A percentile compares a stretch with the other conserved stretches of the same genome.
Conservation (phyloP, 2,329 filamentous ascomycete genomes). For the Chrysoporthe austroafricana region DNA sequence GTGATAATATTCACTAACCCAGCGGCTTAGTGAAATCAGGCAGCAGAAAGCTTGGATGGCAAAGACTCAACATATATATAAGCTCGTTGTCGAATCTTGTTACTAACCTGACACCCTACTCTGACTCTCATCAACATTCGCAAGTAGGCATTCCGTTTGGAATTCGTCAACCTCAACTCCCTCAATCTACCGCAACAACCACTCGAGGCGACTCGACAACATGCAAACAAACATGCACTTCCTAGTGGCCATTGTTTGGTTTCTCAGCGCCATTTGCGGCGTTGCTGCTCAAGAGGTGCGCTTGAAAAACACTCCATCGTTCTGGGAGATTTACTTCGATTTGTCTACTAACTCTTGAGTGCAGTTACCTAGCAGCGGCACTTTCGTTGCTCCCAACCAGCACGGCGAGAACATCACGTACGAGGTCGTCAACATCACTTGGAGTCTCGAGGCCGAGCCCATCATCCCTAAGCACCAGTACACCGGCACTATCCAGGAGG, state of each 20-base stretch:
- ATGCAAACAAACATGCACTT: conserved; percentile 3
- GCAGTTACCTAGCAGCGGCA: background rate
- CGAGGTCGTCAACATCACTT: conserved; percentile 8
- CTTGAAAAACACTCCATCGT: background rate
- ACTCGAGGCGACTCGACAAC: background rate
- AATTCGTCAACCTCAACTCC: background rate
- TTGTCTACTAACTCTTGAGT: background rate
- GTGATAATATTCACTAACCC: too few relatives aligned
- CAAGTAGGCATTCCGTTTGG: too few relatives aligned
- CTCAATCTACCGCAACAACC: background rate
- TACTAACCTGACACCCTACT: too few relatives aligned
- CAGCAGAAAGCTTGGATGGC: too few relatives aligned
- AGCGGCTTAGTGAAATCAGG: too few relatives aligned
- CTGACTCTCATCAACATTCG: too few relatives aligned
- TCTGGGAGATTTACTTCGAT: too few relatives aligned
- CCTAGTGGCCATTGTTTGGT: background rate
- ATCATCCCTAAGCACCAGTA: background rate
- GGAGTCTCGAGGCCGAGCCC: conserved; percentile 9
- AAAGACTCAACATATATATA: too few relatives aligned
- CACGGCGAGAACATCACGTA: conserved; percentile 4
- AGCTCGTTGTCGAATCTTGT: too few relatives aligned
- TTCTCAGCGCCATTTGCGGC: background rate
- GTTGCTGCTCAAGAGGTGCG: conserved; percentile 7
- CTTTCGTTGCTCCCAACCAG: background rate
- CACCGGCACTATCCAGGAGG: conserved; percentile 11